Evolutionary conservation across 305 asterid species (phyloP).

Genomic region (Plantago coronopus): DNA sequence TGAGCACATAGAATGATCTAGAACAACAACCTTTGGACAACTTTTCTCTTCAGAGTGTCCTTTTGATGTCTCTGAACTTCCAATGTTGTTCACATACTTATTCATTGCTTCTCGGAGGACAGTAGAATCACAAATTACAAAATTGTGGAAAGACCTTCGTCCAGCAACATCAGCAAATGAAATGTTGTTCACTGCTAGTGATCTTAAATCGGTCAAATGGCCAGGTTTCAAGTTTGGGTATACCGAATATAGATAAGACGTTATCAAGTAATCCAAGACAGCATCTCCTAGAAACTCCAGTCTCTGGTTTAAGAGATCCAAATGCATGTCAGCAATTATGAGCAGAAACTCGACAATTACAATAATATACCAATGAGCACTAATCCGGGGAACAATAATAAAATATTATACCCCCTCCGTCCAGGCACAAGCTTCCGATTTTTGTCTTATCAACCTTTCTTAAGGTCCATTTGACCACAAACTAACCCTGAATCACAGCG

Average conservation of each 20-base stretch:
- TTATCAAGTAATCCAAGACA: slow-evolving; percentile 90
- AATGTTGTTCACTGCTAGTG: slow-evolving; percentile 63
- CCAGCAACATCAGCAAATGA: slow-evolving; percentile 84
- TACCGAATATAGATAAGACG: slow-evolving; percentile 76
- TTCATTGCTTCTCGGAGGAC: slow-evolving; percentile 59
- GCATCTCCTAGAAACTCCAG: slow-evolving; percentile 99
- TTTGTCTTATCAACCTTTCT: too few species aligned
- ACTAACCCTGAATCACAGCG: background rate
- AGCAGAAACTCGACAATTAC: background rate
- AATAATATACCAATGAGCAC: too few species aligned
- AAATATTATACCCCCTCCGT: too few species aligned
- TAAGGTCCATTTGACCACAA: background rate
- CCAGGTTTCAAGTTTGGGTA: slow-evolving; percentile 91
- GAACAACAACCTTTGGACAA: slow-evolving; percentile 78
- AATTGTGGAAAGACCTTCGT: slow-evolving; percentile 57
- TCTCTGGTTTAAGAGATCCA: slow-evolving; percentile 57
- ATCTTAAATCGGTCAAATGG: slow-evolving; percentile 91
- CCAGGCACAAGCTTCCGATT: too few species aligned
- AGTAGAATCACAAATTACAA: slow-evolving; percentile 58
- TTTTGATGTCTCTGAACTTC: slow-evolving; percentile 34
- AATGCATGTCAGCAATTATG: slow-evolving; percentile 21
- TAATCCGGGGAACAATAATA: too few species aligned
- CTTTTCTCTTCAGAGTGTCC: slow-evolving; percentile 45
- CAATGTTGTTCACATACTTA: slow-evolving; percentile 45
- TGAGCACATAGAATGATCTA: slow-evolving; percentile 6